A percentile compares a stretch with the other conserved stretches of the same genome.
phyloP scores from a whole-genome alignment of 106 monocot genomes.

The Dendrobium officinale region DNA sequence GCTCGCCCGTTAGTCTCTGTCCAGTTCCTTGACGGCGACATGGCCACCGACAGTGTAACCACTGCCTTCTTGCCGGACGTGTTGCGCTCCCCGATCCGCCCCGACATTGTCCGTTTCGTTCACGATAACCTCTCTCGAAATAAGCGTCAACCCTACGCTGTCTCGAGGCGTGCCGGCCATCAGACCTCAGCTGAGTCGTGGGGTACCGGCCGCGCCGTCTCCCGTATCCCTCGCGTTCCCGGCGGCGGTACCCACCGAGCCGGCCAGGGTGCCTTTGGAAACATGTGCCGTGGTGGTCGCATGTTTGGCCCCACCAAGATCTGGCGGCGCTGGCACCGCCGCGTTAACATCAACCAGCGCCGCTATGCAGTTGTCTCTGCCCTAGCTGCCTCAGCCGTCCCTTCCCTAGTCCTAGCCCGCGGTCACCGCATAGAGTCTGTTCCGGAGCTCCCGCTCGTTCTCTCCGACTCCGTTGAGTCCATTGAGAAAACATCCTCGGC shows the following conservation, averaged over 20 bases:
- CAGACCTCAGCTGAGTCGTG: constrained; percentile 89
- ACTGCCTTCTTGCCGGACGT: constrained; percentile 58
- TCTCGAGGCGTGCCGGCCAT: constrained; percentile 63
- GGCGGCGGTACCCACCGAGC: constrained; percentile 85
- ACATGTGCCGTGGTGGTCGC: constrained; percentile 69
- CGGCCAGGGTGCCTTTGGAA: constrained; percentile 67
- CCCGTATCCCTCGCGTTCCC: constrained; percentile 79
- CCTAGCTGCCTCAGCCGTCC: constrained; percentile 50
- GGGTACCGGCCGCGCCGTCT: constrained; percentile 85
- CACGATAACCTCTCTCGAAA: constrained; percentile 34
- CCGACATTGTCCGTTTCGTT: constrained; percentile 54
- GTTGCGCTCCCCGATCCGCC: constrained; percentile 52
- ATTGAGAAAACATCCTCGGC: constrained; percentile 66
- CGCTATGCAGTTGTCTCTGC: constrained; percentile 48
- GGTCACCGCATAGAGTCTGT: constrained; percentile 59
- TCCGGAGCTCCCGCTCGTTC: constrained; percentile 57
- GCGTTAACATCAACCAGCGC: constrained; percentile 38
- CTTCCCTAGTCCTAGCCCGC: constrained; percentile 46
- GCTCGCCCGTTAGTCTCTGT: constrained; percentile 18
- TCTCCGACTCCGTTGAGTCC: constrained; percentile 57
- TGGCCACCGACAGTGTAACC: constrained; percentile 10
- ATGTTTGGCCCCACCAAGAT: constrained; percentile 91
- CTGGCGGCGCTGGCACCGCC: constrained; percentile 73
- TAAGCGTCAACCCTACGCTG: constrained; percentile 58
- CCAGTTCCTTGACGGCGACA: constrained; percentile 14